These are phyloP conservation scores for Candida tetrigidarum DNA, from an alignment of 1,139 yeast species.

Conservation along the genomic window DNA sequence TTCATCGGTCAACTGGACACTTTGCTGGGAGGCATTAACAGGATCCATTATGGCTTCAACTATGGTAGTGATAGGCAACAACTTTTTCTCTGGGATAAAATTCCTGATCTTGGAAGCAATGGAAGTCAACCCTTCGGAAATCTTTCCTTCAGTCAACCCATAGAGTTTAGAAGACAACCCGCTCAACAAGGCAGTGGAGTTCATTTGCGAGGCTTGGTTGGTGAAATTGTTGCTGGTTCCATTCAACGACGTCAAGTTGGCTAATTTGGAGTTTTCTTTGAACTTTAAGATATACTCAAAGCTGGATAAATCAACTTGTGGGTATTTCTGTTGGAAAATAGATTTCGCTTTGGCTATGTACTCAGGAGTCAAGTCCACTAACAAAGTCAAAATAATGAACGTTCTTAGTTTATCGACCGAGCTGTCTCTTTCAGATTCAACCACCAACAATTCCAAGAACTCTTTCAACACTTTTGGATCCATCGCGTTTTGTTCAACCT, in stretches of 20 bases:
- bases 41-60: slow-evolving; percentile 95
- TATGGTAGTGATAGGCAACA: slow-evolving; percentile 85
- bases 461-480: slow-evolving; percentile 64
- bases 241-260: slow-evolving; percentile 41
- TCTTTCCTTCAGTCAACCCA: slow-evolving; percentile 84
- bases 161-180: slow-evolving; percentile 77
- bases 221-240: slow-evolving; percentile 19
- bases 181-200: slow-evolving; percentile 69
- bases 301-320: slow-evolving; percentile 66
- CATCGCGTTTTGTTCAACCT: slow-evolving; percentile 79
- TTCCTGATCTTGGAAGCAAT: slow-evolving; percentile 88
- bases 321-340: slow-evolving; percentile 55
- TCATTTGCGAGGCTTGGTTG: slow-evolving; percentile 24
- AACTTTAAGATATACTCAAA: slow-evolving; percentile 76
- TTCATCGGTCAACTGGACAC: slow-evolving; percentile 78
- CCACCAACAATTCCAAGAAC: slow-evolving; percentile 59
- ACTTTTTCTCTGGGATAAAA: slow-evolving; percentile 84
- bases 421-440: slow-evolving; percentile 57
- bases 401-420: slow-evolving; percentile 85
- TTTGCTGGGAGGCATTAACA: slow-evolving; percentile 57
- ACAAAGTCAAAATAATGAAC: slow-evolving; percentile 69
- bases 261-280: slow-evolving; percentile 76
- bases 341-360: slow-evolving; percentile 70
- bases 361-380: slow-evolving; percentile 61
- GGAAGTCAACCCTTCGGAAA: slow-evolving; percentile 81